These are phyloP conservation scores for Tylopilus balloui DNA, from an alignment of 768 basidiomycete species.

Conservation along the genomic window DNA sequence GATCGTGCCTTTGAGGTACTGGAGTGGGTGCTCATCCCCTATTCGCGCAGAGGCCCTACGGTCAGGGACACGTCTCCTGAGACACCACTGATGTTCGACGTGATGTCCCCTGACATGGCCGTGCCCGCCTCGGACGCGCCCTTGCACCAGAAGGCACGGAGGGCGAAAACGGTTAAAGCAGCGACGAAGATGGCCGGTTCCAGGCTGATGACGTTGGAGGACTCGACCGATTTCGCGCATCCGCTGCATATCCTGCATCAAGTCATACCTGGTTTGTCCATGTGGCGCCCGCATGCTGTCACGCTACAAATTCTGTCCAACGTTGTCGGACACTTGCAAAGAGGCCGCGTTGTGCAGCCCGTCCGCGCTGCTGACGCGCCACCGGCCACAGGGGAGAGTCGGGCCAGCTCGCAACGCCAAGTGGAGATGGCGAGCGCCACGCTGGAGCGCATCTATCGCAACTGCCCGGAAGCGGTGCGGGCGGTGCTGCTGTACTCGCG, in stretches of 20 bases:
- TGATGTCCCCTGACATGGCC: slow-evolving; percentile 21
- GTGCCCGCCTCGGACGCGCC: slow-evolving; percentile 28
- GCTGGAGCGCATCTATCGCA: slow-evolving; percentile 42
- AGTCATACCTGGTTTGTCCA: slow-evolving; percentile 58
- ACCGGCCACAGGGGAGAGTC: slow-evolving; percentile 15
- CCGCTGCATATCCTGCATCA: slow-evolving; percentile 58
- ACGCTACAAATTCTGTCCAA: slow-evolving; percentile 45
- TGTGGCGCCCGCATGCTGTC: slow-evolving; percentile 59
- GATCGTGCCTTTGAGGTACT: slow-evolving; percentile 80
- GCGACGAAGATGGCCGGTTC: slow-evolving; percentile 14
- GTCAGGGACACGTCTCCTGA: slow-evolving; percentile 31
- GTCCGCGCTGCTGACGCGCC: slow-evolving; percentile 25
- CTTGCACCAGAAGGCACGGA: slow-evolving; percentile 25
- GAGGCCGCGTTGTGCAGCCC: slow-evolving; percentile 48
- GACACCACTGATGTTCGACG: slow-evolving; percentile 41
- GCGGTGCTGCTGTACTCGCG: slow-evolving; percentile 34
- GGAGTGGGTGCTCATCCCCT: slow-evolving; percentile 70
- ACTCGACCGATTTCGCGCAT: slow-evolving; percentile 48
- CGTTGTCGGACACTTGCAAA: slow-evolving; percentile 44
- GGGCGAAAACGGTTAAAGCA: slow-evolving; percentile 22
- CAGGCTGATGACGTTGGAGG: slow-evolving; percentile 11
- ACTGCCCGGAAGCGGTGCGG: slow-evolving; percentile 46
- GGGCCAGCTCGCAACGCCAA: slow-evolving; percentile 20
- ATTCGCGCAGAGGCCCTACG: slow-evolving; percentile 34
- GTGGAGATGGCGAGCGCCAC: slow-evolving; percentile 36